These are phyloP conservation scores for Naganishia liquefaciens DNA, from an alignment of 1,284 basidiomycete genomes.

Conservation along the genomic window DNA sequence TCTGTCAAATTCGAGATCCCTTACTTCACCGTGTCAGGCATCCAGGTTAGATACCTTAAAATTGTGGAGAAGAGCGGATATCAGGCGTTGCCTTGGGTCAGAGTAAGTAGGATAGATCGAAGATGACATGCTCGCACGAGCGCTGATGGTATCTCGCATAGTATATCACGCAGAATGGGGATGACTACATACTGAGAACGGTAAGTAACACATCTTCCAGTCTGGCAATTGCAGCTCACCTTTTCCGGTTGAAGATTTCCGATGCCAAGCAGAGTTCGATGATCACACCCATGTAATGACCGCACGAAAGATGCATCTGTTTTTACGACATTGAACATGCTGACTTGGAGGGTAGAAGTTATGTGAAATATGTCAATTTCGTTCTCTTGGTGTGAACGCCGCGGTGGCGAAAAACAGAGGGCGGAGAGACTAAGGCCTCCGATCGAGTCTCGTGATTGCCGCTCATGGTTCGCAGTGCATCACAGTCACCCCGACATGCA, in stretches of 20 bases:
- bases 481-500: too few species aligned
- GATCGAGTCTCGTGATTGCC: too few species aligned
- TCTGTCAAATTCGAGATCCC: conserved; percentile 98
- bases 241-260: conserved; percentile 36
- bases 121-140: conserved; percentile 28
- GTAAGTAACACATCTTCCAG: conserved; percentile 31
- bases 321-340: background rate
- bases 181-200: conserved; percentile 69
- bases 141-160: conserved; percentile 28
- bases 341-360: too few species aligned
- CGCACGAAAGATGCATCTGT: background rate
- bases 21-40: conserved; percentile 95
- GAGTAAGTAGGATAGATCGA: conserved; percentile 6
- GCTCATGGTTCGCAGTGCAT: too few species aligned
- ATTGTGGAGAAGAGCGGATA: conserved; percentile 98
- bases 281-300: conserved; percentile 47
- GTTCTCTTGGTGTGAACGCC: too few species aligned
- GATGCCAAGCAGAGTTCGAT: conserved; percentile 50
- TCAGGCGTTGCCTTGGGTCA: conserved; percentile 65
- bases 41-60: conserved; percentile 94
- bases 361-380: too few species aligned
- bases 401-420: too few species aligned
- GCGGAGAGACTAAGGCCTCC: too few species aligned
- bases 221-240: background rate
- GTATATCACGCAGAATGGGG: conserved; percentile 94